Evolutionary conservation across 805 yeast genomes (phyloP).

Genomic region (Candida nitratophila): DNA sequence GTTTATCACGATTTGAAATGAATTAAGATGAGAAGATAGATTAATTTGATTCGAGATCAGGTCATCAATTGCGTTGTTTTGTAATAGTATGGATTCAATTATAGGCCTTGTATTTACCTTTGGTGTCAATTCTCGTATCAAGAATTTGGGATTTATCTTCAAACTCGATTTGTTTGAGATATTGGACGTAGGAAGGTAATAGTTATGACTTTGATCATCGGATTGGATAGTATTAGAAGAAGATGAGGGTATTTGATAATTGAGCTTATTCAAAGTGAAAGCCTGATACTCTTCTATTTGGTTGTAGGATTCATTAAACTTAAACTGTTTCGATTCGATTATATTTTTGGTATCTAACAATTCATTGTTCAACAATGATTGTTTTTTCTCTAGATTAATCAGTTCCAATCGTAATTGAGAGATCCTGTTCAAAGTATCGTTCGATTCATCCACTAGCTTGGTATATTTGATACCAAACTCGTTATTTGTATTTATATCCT

Average conservation of each 20-base stretch:
- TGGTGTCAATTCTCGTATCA: not conserved
- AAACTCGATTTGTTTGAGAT: not conserved
- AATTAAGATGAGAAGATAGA: not conserved
- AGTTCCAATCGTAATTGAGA: conserved; percentile 29
- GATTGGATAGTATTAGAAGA: too few species aligned
- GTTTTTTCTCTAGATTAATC: conserved; percentile 26
- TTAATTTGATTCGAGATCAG: not conserved
- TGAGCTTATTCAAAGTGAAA: conserved; percentile 9
- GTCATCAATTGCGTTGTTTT: not conserved
- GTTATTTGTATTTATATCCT: conserved; percentile 30
- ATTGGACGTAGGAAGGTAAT: not conserved
- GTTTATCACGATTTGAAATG: not conserved
- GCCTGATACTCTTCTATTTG: conserved; percentile 15
- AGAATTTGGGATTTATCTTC: not conserved
- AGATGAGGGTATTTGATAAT: conserved; percentile 1
- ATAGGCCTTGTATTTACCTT: not conserved
- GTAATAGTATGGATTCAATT: not conserved
- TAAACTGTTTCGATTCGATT: conserved; percentile 40
- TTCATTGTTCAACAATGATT: conserved; percentile 29
- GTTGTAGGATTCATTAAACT: conserved; percentile 30
- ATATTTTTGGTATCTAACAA: conserved; percentile 41
- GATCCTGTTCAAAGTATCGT: conserved; percentile 31
- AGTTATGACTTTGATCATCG: not conserved
- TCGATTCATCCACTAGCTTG: conserved; percentile 26
- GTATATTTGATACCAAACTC: conserved; percentile 36